Conservation (phyloP, 129 eudicot genomes). For the Chrysanthemum makinoi region DNA sequence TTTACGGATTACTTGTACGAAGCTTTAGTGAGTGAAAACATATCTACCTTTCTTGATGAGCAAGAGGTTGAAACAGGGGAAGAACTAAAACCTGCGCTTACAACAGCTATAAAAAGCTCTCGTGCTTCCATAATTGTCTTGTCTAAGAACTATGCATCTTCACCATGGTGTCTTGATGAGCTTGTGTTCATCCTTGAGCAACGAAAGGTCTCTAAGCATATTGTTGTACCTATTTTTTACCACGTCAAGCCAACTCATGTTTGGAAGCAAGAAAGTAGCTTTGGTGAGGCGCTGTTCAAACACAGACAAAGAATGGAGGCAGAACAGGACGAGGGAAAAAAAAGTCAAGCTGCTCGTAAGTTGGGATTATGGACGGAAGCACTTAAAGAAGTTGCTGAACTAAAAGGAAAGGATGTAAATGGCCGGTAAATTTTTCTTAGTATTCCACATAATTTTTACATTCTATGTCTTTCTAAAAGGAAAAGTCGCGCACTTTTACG, state of each 20-base stretch:
- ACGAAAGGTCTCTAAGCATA: neutral
- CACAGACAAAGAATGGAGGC: neutral
- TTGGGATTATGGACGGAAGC: neutral
- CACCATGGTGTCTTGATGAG: conserved; percentile 3
- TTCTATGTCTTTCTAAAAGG: neutral
- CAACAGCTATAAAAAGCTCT: neutral
- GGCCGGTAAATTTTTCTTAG: neutral
- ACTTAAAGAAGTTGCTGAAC: neutral
- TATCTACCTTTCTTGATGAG: conserved; percentile 9
- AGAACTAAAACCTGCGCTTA: neutral
- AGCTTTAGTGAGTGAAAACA: neutral
- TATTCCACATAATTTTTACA: neutral
- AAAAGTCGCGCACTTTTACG: too few species aligned
- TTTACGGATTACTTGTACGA: neutral
- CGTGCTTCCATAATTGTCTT: conserved; percentile 2
- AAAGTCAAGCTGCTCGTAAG: neutral
- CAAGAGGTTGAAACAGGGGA: conserved; percentile 9
- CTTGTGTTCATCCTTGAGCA: neutral
- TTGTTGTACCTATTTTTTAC: neutral
- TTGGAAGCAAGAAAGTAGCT: conserved; percentile 12
- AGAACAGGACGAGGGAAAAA: neutral
- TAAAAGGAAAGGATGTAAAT: conserved; percentile 7
- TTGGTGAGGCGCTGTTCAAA: neutral
- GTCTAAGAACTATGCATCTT: neutral
- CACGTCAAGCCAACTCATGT: neutral